Evolutionary conservation across 306 rosid genomes (phyloP), one percentile per base, ranked within the genome.

Genomic region (Morella rubra): DNA sequence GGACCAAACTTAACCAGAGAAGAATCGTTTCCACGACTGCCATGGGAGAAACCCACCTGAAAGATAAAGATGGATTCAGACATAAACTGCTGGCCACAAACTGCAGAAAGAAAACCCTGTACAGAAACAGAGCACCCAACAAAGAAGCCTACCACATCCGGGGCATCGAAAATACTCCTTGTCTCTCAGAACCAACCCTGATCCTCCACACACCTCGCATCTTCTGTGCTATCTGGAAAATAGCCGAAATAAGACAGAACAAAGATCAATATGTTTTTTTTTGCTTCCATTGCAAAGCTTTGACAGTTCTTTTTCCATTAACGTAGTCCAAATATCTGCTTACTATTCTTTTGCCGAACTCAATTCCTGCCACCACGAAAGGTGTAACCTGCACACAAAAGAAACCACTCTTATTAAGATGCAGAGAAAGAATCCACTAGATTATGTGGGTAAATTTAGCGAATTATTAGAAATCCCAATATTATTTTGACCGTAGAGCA

Each of bases 11-110:
- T 82, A 92, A 74, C 98, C 93, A 41, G 92, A 88, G 73, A 95
- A 92, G 88, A 92, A 92, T 85, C 91, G 82, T 84, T 83, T 95
- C 98, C 98, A 95, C n/a, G 96, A 90, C 47, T 90, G 97, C 97
- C 97, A 94, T 4, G 98, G 96, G 69, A 90, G 96, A 85, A 92
- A 95, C 18, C 98, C 98, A 40, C 98, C 97, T 89, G 84, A 77
- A 80, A 76, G 51, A 74, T 3, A 27, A 77, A 8, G 76, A 7
- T 73, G 72, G 27, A 16, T 40, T 74, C 12, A 81, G 27, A 37
- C 46, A 74, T 16, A 62, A 45, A 46, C 47, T 73, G n/a, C n/a
- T n/a, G n/a, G 72, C 19, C 22, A 24, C 59, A 74, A 3, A n/a
- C 46, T 11, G 5, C 41, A 22, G 14, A 46, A 14, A 44, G 44